Evolutionary conservation across 164 flowering plant species (phyloP), one percentile per base, ranked within the genome.

Genomic region (Chimonanthus salicifolius): DNA sequence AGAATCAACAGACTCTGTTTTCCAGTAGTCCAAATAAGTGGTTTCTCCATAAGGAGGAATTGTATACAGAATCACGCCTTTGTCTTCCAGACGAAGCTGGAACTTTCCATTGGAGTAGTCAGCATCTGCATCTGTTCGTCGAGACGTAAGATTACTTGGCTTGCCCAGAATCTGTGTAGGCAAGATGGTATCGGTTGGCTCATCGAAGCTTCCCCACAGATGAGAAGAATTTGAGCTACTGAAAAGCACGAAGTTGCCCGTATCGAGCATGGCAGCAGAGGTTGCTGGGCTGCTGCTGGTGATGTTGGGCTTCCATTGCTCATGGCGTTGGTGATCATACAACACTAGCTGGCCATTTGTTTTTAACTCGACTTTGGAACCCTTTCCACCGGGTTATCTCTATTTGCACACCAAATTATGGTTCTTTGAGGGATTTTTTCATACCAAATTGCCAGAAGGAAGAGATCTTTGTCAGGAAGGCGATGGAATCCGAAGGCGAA

Each of bases 111-210:
- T 43, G 6, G 84, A 78, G 72, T 74, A 84, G 68, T 78, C 76
- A 18, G 13, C 54, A 70, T 78, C 76, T n/a, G 13, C 54, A 9
- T 79, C 67, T 0, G 78, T 10, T 58, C 47, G 71, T 6, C 78
- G 77, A 33, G 84, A 71, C 9, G 54, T 45, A 3, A 85, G 74
- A 18, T 0, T 62, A 7, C 5, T 45, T n/a, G 66, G 64, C 33
- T 0, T 58, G 15, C 33, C 49, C 51, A 84, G 43, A 4, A 2
- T 68, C 73, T 84, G 86, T 2, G 72, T 65, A 4, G 84, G 87
- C 51, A 84, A 62, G 20, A 86, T 70, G 3, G 89, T 84, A 15
- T 84, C 86, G 0, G 86, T 83, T 1, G 89, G 85, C 0, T 63
- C 4, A n/a, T 71, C 76, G 63, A 86, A 86, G 64, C 78, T 82